Percentiles rank a stretch among this genome's conserved stretches.
These are phyloP conservation scores for Colletotrichum lentis DNA, from an alignment of 2,329 filamentous ascomycete genomes.

Conservation along the genomic window DNA sequence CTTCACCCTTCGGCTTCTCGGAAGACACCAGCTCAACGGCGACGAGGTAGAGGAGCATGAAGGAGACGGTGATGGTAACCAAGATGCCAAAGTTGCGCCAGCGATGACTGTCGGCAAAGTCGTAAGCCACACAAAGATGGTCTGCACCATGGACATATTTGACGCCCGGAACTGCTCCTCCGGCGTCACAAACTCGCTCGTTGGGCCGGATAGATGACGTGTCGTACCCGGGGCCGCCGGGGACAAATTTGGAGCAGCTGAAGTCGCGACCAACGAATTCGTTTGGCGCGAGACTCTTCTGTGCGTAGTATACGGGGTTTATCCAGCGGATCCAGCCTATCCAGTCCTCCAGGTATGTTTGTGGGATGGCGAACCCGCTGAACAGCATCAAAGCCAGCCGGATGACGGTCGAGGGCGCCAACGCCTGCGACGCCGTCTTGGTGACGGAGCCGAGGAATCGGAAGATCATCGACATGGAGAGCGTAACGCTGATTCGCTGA, in stretches of 20 bases:
- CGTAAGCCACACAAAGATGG: constrained; percentile 54
- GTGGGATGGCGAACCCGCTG: constrained; percentile 59
- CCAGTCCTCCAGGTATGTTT: constrained; percentile 50
- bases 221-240: constrained; percentile 36
- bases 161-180: constrained; percentile 55
- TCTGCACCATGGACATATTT: constrained; percentile 53
- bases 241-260: constrained; percentile 40
- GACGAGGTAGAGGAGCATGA: constrained; percentile 57
- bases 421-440: constrained; percentile 60
- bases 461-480: constrained; percentile 61
- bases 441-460: constrained; percentile 59
- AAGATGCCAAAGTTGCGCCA: constrained; percentile 68
- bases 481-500: constrained; percentile 52
- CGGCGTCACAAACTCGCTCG: constrained; percentile 54
- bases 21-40: constrained; percentile 56
- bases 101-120: constrained; percentile 54
- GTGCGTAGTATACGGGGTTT: constrained; percentile 64
- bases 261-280: constrained; percentile 65
- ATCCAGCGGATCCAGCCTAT: constrained; percentile 65
- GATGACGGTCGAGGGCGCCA: constrained; percentile 61
- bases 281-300: constrained; percentile 72
- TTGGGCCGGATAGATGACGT: not conserved
- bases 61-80: constrained; percentile 59
- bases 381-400: constrained; percentile 63
- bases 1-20: constrained; percentile 67